Evolutionary conservation across 306 rosid species (phyloP), one percentile per base, ranked within the genome.

Genomic region (Sindora glabra): DNA sequence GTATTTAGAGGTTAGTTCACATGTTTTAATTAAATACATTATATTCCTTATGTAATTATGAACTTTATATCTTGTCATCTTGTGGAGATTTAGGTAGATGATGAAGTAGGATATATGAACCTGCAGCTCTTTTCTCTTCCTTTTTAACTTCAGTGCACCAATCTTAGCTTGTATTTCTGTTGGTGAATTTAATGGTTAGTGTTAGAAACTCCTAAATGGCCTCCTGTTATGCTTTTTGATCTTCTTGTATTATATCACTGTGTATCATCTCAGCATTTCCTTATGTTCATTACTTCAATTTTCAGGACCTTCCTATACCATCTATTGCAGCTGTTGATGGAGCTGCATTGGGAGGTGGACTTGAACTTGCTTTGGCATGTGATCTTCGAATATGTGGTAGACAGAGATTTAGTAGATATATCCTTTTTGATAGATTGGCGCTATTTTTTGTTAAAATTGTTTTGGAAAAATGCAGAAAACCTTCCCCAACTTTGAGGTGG

Each of bases 371-470:
- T 74, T 61, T 92, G 51, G 86, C 98, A 15, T 92, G 98, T 62
- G 98, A 92, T 81, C 70, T 92, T 64, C 85, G 98, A 65, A 86
- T 92, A 70, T 92, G 96, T 80, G 98, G 98, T 92, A 70, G 52
- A 67, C 67, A 59, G 46, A 48, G 32, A 22, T 29, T 44, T 19
- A 48, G 17, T 30, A 40, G 50, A n/a, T n/a, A n/a, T n/a, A n/a
- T n/a, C n/a, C n/a, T n/a, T n/a, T 56, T 59, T 41, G 37, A 25
- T 26, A 18, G 10, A 42, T 62, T 70, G 61, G 33, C 4, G 42
- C 14, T 58, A 37, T 16, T 22, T 60, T 36, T 56, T n/a, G n/a
- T n/a, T n/a, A n/a, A n/a, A n/a, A n/a, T n/a, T n/a, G n/a, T n/a
- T n/a, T n/a, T n/a, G n/a, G n/a, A n/a, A n/a, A n/a, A n/a, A n/a